These are phyloP conservation scores for Ettlia oleoabundans DNA, from an alignment of 139 green algal genomes.

Conservation along the genomic window DNA sequence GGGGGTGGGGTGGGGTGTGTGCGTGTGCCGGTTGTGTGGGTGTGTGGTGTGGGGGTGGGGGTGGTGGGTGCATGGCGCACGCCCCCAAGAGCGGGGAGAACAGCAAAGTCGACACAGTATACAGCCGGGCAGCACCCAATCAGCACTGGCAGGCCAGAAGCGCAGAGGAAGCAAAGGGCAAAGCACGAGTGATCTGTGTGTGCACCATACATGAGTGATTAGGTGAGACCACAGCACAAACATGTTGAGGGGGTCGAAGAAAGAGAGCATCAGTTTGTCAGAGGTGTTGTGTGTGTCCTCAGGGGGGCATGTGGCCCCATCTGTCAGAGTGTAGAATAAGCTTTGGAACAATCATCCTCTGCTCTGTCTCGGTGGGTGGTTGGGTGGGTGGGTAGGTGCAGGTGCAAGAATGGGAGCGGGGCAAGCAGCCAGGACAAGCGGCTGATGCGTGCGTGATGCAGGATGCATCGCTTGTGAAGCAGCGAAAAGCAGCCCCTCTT, in stretches of 20 bases:
- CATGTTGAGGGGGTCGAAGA: neutral
- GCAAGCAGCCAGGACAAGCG: neutral
- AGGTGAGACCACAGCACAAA: neutral
- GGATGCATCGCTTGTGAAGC: neutral
- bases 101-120: neutral
- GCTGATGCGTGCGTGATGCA: neutral
- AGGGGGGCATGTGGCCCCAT: neutral
- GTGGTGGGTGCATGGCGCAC: neutral
- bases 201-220: neutral
- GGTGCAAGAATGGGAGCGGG: neutral
- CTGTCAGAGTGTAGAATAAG: conserved; percentile 31
- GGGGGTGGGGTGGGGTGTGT: too few species aligned
- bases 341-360: conserved; percentile 31
- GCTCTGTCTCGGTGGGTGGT: neutral
- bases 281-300: conserved; percentile 32
- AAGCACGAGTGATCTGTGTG: too few species aligned
- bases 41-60: too few species aligned
- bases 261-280: conserved; percentile 41
- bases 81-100: neutral
- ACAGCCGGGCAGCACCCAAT: neutral
- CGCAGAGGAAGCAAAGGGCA: too few species aligned
- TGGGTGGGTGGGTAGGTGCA: neutral
- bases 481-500: neutral
- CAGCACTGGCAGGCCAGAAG: too few species aligned
- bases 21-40: too few species aligned